Evolutionary conservation across 257 asterid species (phyloP).

Genomic region (Nicotiana attenuata): DNA sequence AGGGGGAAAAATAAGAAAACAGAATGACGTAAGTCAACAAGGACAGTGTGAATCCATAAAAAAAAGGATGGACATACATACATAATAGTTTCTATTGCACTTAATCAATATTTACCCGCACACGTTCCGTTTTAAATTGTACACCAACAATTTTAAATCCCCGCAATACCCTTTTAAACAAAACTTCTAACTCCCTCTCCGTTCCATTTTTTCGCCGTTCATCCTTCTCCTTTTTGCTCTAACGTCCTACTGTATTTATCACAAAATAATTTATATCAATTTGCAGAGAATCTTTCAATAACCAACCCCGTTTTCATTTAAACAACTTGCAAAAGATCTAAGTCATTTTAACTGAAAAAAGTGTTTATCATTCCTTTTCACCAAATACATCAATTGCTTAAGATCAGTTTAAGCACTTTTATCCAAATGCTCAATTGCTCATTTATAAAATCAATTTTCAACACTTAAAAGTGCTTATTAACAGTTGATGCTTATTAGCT

Average conservation of each 20-base stretch:
- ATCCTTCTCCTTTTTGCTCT: background rate
- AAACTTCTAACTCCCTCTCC: background rate
- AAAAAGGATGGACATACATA: background rate
- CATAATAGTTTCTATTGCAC: background rate
- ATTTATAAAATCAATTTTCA: background rate
- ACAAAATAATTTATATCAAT: background rate
- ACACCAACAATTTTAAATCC: background rate
- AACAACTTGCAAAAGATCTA: background rate
- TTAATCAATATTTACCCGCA: background rate
- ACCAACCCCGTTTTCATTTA: background rate
- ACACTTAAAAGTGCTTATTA: background rate
- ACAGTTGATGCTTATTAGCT: background rate
- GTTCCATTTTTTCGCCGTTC: constrained; percentile 6
- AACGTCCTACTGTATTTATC: background rate
- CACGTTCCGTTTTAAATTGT: background rate
- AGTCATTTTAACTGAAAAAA: background rate
- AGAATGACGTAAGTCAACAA: background rate
- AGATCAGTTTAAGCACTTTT: background rate
- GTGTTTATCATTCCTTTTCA: background rate
- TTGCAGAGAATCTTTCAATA: background rate
- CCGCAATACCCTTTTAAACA: background rate
- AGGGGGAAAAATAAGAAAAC: background rate
- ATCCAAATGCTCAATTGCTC: background rate
- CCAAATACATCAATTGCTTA: background rate
- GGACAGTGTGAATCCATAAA: background rate